Conservation (phyloP, 73 alveolate genomes). For the Symbiodinium natans region DNA sequence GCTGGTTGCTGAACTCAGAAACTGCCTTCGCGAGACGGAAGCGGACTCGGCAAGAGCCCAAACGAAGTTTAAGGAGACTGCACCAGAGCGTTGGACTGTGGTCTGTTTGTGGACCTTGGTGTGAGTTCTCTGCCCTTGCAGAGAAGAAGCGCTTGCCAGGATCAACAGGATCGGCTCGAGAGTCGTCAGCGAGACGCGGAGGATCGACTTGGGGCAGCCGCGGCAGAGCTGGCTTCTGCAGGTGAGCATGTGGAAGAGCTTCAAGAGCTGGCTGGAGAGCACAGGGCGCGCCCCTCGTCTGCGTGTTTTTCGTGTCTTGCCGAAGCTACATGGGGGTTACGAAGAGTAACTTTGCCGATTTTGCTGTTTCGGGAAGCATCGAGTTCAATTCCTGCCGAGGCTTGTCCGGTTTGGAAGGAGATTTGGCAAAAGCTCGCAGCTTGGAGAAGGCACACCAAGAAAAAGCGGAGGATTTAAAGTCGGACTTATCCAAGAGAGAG, state of each 20-base stretch:
- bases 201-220: slow-evolving; percentile 5
- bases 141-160: slow-evolving; percentile 1
- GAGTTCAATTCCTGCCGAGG: not conserved
- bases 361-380: not conserved
- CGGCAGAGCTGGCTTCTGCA: slow-evolving; percentile 26
- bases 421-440: slow-evolving; percentile 40
- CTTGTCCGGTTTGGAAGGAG: slow-evolving; percentile 22
- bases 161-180: slow-evolving; percentile 11
- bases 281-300: not conserved
- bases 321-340: not conserved
- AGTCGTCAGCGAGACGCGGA: not conserved
- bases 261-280: slow-evolving; percentile 24
- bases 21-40: slow-evolving; percentile 12
- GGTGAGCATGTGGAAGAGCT: slow-evolving; percentile 26
- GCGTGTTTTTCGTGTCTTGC: not conserved
- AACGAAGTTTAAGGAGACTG: not conserved
- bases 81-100: not conserved
- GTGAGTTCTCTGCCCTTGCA: too few species aligned
- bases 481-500: slow-evolving; percentile 30
- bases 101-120: not conserved
- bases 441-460: slow-evolving; percentile 43
- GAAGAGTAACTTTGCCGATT: not conserved
- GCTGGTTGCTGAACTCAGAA: slow-evolving; percentile 54
- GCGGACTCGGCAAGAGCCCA: slow-evolving; percentile 20
- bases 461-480: slow-evolving; percentile 35